Conservation (phyloP, 441 rosid species). For the Kokia cookei region DNA sequence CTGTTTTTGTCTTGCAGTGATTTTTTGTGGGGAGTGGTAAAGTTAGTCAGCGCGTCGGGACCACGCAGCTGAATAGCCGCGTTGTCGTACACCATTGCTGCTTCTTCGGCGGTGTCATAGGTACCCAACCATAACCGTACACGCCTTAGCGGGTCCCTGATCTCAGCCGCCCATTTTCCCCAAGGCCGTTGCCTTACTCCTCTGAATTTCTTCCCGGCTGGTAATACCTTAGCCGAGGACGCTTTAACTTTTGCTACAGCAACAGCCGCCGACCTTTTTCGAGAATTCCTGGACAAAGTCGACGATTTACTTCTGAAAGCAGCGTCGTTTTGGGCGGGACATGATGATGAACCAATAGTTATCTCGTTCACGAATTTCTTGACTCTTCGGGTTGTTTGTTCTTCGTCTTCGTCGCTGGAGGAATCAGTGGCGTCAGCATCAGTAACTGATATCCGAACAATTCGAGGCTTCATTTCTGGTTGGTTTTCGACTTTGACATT, state of each 20-base stretch:
- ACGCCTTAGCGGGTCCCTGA: constrained; percentile 75
- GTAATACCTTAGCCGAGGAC: constrained; percentile 1
- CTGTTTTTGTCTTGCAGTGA: not conserved
- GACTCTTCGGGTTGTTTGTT: constrained; percentile 22
- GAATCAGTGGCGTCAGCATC: constrained; percentile 94
- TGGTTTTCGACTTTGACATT: not conserved
- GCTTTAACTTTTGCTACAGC: not conserved
- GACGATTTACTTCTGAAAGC: constrained; percentile 9
- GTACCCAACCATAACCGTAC: constrained; percentile 91
- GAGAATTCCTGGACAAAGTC: not conserved
- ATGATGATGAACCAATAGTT: constrained; percentile 28
- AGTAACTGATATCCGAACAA: constrained; percentile 63
- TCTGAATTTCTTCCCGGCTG: constrained; percentile 50
- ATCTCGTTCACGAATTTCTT: constrained; percentile 69
- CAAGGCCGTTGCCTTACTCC: constrained; percentile 95
- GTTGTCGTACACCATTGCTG: constrained; percentile 87
- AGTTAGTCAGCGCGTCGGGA: constrained; percentile 77
- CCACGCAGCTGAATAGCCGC: constrained; percentile 94
- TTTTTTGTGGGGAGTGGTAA: constrained; percentile 39
- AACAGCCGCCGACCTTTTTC: constrained; percentile 11
- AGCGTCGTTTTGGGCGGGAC: constrained; percentile 4
- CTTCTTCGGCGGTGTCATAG: constrained; percentile 87
- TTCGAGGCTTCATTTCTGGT: constrained; percentile 25
- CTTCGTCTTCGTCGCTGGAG: constrained; percentile 71
- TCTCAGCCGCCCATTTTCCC: constrained; percentile 99